Base-by-base conservation (phyloP, 768 basidiomycete species). In the Grammothele lineata region DNA sequence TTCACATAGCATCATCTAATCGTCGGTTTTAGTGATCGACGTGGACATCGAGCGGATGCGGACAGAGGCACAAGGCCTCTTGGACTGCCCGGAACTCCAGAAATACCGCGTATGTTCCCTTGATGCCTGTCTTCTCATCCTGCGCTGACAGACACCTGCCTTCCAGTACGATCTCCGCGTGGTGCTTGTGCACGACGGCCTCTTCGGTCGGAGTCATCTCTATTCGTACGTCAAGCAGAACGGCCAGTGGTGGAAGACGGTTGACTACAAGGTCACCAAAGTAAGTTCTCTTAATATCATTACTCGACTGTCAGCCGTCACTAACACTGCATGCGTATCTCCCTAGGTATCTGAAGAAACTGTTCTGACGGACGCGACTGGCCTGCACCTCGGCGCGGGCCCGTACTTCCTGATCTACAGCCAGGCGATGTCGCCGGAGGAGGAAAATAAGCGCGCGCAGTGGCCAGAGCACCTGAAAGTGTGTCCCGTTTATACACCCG, bases 161-260 rank as follows among this genome's bases (percentile, higher is more conserved):
- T n/a, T 18, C n/a, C 10, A 91, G 87, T 92, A 91, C 57, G 87
- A 90, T 53, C 76, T 92, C 19, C 83, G 87, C 3, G 83, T 77
- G 7, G 88, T 90, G 4, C 71, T 91, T 32, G 70, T 88, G 37
- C 85, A 90, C 54, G 87, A 85, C 10, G 89, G 89, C 4, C 65
- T 88, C 25, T 83, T 80, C 34, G 89, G 89, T 8, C 71, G 90
- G 37, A 87, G 77, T 46, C 85, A 89, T 56, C 67, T 87, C 8
- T 88, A 89, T 60, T 85, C 85, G 5, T 92, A 90, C 53, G 79
- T 88, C 11, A 77, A 82, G 48, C 76, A 81, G 46, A 73, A 78
- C 36, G 81, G 75, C 5, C 65, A 62, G 3, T 92, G 89, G 89
- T 92, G 87, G 86, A 91, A 87, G 66, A 84, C 81, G 2, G 72